Percentiles rank a stretch among this genome's conserved stretches.
phyloP scores from a whole-genome alignment of 2,329 filamentous ascomycete species.

The Fusarium tupiense region DNA sequence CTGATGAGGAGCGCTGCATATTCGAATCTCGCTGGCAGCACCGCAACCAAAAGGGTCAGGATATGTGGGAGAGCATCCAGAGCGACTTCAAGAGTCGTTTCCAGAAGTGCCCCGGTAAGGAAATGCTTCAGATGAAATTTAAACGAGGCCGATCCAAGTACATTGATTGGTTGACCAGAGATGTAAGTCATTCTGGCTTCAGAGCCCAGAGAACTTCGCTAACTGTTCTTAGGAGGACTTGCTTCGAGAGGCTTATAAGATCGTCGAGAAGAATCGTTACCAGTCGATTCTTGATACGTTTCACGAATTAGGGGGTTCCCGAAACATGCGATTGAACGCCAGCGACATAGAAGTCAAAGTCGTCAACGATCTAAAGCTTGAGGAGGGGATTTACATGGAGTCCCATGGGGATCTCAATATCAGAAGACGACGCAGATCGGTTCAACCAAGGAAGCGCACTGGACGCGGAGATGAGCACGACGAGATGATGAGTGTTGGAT shows the following conservation, averaged over 20 bases:
- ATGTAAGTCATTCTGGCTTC: slow-evolving; percentile 54
- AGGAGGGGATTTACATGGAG: slow-evolving; percentile 53
- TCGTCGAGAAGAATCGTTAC: slow-evolving; percentile 56
- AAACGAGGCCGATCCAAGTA: slow-evolving; percentile 61
- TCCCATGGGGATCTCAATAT: slow-evolving; percentile 49
- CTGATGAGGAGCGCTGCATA: slow-evolving; percentile 59
- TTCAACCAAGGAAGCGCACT: slow-evolving; percentile 43
- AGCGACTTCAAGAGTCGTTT: slow-evolving; percentile 52
- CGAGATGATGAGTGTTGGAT: slow-evolving; percentile 51
- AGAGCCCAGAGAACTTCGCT: background rate
- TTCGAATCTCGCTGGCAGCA: slow-evolving; percentile 60
- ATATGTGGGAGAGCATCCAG: slow-evolving; percentile 67
- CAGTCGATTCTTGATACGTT: slow-evolving; percentile 55
- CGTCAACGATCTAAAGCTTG: slow-evolving; percentile 54
- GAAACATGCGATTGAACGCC: slow-evolving; percentile 59
- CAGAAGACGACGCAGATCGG: slow-evolving; percentile 56
- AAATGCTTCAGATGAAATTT: slow-evolving; percentile 66
- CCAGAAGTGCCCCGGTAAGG: slow-evolving; percentile 53
- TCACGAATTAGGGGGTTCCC: slow-evolving; percentile 60
- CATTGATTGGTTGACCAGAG: slow-evolving; percentile 57
- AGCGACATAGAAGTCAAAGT: slow-evolving; percentile 61
- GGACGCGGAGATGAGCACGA: slow-evolving; percentile 43
- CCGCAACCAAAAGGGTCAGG: slow-evolving; percentile 60
- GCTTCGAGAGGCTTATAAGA: slow-evolving; percentile 52
- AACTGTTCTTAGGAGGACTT: slow-evolving; percentile 50